Evolutionary conservation across 2,329 filamentous ascomycete species (phyloP).

Genomic region (Paradendryphiella salina): DNA sequence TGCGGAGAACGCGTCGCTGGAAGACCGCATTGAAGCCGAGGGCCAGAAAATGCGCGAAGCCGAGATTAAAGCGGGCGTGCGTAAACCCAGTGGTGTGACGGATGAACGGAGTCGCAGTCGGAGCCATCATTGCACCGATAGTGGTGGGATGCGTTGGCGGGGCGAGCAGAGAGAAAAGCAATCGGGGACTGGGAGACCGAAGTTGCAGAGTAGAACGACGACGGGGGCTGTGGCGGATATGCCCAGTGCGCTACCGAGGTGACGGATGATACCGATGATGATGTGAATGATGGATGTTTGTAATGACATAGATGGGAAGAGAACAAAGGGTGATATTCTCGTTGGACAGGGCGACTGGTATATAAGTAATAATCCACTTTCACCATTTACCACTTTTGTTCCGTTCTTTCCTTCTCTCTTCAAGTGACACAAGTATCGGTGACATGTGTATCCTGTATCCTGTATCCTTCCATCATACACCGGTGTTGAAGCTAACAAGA

Average conservation of each 20-base stretch:
- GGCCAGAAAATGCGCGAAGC: conserved; percentile 45
- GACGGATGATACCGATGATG: conserved; percentile 2
- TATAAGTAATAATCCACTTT: too few relatives aligned
- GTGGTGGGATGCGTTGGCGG: conserved; percentile 33
- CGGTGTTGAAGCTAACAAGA: too few relatives aligned
- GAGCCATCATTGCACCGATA: conserved; percentile 14
- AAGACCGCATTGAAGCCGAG: conserved; percentile 42
- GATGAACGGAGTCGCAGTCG: conserved; percentile 1
- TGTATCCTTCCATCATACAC: too few relatives aligned
- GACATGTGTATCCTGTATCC: too few relatives aligned
- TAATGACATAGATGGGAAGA: not conserved
- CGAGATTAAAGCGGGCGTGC: conserved; percentile 40
- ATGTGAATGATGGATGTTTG: not conserved
- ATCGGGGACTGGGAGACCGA: conserved; percentile 16
- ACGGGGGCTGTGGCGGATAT: conserved; percentile 34
- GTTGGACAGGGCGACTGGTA: too few relatives aligned
- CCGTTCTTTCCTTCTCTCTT: too few relatives aligned
- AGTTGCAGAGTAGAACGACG: conserved; percentile 15
- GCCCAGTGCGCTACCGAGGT: conserved; percentile 39
- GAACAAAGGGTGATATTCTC: not conserved
- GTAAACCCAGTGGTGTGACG: conserved; percentile 15
- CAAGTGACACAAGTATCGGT: too few relatives aligned
- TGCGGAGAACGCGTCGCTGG: conserved; percentile 25
- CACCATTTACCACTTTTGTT: too few relatives aligned
- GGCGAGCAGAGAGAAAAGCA: conserved; percentile 20